phyloP scores from a whole-genome alignment of 2,329 filamentous ascomycete genomes.

The Diaporthe vaccinii region DNA sequence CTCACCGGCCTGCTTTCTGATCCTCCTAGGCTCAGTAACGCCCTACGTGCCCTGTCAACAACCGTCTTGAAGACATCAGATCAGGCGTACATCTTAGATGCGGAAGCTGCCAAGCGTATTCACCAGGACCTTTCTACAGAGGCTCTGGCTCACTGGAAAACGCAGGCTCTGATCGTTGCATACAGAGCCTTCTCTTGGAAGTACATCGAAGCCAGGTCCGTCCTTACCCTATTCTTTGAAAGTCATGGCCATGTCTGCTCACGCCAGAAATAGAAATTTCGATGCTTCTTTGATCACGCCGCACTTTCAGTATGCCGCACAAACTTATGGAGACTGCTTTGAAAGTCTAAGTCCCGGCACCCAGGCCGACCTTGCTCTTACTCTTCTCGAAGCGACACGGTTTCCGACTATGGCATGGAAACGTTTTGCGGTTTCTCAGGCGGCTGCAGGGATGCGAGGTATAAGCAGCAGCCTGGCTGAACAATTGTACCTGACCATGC shows the following conservation, averaged over 20 bases:
- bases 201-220: conserved; percentile 13
- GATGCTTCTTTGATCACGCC: background rate
- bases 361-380: background rate
- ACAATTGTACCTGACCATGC: background rate
- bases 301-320: background rate
- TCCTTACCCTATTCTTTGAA: background rate
- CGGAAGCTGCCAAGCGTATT: background rate
- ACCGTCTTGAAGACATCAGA: background rate
- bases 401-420: background rate
- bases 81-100: background rate
- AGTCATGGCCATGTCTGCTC: background rate
- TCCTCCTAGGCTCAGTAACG: background rate
- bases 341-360: background rate
- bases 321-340: background rate
- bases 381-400: conserved; percentile 11
- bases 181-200: conserved; percentile 23
- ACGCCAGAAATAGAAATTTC: background rate
- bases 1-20: conserved; percentile 5
- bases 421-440: background rate
- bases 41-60: background rate
- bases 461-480: background rate
- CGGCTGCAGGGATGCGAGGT: background rate
- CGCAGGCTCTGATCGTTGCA: conserved; percentile 9
- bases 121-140: background rate
- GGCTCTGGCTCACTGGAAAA: background rate